A percentile compares a stretch with the other conserved stretches of the same genome.
Evolutionary conservation across 1,284 basidiomycete species (phyloP).

Genomic region (Bondarzewia mesenterica): DNA sequence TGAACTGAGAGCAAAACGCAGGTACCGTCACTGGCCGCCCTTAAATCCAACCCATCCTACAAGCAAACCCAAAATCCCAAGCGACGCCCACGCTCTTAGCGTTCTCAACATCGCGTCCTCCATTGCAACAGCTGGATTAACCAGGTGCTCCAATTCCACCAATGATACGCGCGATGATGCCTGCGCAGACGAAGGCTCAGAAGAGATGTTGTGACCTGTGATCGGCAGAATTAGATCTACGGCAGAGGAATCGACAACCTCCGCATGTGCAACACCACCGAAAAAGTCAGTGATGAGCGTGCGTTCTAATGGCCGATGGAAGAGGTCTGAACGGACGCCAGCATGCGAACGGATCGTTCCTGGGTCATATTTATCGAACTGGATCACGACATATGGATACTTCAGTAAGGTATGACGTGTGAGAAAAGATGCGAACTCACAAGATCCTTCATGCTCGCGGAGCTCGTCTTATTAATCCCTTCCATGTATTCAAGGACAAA

Average conservation of each 20-base stretch:
- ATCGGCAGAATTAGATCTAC: background rate
- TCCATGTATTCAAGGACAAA: conserved; percentile 90
- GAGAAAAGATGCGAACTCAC: conserved; percentile 40
- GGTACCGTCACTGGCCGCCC: background rate
- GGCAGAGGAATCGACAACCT: conserved; percentile 32
- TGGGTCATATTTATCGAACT: conserved; percentile 81
- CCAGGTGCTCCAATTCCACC: background rate
- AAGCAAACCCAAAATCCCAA: conserved; percentile 23
- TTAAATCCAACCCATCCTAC: conserved; percentile 25
- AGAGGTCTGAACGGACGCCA: conserved; percentile 83
- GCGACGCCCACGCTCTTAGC: conserved; percentile 29
- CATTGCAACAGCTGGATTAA: too few species aligned
- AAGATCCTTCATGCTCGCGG: conserved; percentile 76
- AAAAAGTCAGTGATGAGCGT: conserved; percentile 92
- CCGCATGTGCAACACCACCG: conserved; percentile 84
- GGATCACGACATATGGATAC: conserved; percentile 1
- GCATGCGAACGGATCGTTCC: conserved; percentile 76
- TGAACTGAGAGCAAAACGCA: too few species aligned
- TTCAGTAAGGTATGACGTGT: conserved; percentile 2
- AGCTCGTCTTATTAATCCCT: conserved; percentile 83
- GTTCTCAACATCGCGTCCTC: background rate
- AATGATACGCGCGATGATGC: background rate
- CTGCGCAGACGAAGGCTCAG: background rate
- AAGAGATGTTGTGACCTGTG: background rate
- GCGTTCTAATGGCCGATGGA: conserved; percentile 57